These are phyloP conservation scores for Talaromyces sp. DNA, from an alignment of 2,329 filamentous ascomycete genomes.

Conservation along the genomic window DNA sequence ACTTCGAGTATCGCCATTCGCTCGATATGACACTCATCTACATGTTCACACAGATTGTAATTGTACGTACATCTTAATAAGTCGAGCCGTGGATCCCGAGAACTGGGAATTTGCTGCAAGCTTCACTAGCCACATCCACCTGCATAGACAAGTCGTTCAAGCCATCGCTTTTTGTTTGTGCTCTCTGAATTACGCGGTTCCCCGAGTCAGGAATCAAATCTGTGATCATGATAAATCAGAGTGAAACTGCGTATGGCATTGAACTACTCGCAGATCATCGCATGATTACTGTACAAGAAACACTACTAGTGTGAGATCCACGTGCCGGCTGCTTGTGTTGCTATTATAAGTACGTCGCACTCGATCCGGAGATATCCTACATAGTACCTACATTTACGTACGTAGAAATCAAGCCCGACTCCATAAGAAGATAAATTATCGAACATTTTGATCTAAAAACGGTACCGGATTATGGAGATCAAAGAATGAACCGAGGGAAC, in stretches of 20 bases:
- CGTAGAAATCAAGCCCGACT: not conserved
- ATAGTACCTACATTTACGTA: not conserved
- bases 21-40: not conserved
- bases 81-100: slow-evolving; percentile 11
- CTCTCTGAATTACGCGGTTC: not conserved
- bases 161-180: slow-evolving; percentile 4
- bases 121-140: slow-evolving; percentile 13
- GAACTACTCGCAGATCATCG: not conserved
- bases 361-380: not conserved
- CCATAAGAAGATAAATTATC: not conserved
- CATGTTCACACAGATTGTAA: not conserved
- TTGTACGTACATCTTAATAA: not conserved
- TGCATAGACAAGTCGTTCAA: slow-evolving; percentile 9
- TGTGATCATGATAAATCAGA: not conserved
- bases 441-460: slow-evolving; percentile 1
- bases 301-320: not conserved
- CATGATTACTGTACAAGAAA: not conserved
- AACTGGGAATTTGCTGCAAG: slow-evolving; percentile 7
- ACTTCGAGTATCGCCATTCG: not conserved
- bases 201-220: not conserved
- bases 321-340: not conserved
- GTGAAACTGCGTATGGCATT: not conserved
- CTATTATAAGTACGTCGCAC: not conserved
- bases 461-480: not conserved
- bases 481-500: not conserved